A percentile compares a stretch with the other conserved stretches of the same genome.
Evolutionary conservation across 192 early-diverging fungal species (phyloP).

Genomic region (Backusella circina): DNA sequence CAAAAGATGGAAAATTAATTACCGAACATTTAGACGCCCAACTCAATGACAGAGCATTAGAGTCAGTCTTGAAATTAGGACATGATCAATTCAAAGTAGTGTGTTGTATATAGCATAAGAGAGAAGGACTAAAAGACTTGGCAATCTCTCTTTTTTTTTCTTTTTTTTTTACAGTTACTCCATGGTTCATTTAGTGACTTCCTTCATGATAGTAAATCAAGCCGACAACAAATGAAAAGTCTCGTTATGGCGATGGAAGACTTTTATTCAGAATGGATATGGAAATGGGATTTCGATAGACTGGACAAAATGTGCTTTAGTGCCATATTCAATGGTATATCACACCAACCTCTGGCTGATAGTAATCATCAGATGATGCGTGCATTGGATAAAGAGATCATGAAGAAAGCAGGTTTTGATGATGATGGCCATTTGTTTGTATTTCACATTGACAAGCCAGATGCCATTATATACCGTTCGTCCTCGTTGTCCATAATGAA

Average conservation of each 20-base stretch:
- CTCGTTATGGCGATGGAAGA: constrained; percentile 44
- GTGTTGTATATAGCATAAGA: not conserved
- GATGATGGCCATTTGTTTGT: constrained; percentile 22
- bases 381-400: constrained; percentile 9
- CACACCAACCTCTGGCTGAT: constrained; percentile 17
- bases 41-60: constrained; percentile 46
- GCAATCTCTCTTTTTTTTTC: too few relatives aligned
- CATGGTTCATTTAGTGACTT: constrained; percentile 36
- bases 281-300: constrained; percentile 55
- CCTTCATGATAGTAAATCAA: constrained; percentile 18
- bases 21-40: constrained; percentile 52
- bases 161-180: too few relatives aligned
- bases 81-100: constrained; percentile 53
- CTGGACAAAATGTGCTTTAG: constrained; percentile 32
- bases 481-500: constrained; percentile 9
- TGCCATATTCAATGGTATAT: constrained; percentile 33
- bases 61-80: constrained; percentile 42
- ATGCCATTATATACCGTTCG: constrained; percentile 20
- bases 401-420: not conserved
- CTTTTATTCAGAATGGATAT: constrained; percentile 57
- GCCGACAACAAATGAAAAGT: constrained; percentile 21
- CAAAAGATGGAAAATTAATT: constrained; percentile 43
- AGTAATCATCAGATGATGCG: constrained; percentile 22
- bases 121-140: constrained; percentile 17
- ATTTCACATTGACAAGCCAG: constrained; percentile 11